phyloP scores from a whole-genome alignment of 2,329 filamentous ascomycete species.

The Aspergillus sp. region DNA sequence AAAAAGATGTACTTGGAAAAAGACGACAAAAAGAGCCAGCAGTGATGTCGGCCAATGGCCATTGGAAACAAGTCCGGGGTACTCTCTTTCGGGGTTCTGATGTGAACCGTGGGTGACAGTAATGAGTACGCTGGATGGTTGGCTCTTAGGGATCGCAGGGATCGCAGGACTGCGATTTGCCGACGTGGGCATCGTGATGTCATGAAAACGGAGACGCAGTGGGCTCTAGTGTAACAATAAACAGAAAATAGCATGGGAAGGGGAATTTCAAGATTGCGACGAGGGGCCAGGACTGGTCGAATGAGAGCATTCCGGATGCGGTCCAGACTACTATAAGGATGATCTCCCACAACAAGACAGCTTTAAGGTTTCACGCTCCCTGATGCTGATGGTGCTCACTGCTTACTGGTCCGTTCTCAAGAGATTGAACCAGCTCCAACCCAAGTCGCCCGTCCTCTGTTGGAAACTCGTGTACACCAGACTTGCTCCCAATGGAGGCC shows the following conservation, averaged over 20 bases:
- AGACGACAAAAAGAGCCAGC: neutral
- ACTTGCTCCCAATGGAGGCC: neutral
- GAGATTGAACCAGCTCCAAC: neutral
- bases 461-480: neutral
- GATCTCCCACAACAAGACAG: no score
- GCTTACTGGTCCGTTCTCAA: neutral
- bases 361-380: neutral
- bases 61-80: neutral
- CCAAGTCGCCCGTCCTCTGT: neutral
- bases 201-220: neutral
- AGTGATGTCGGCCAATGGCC: neutral
- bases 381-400: no score
- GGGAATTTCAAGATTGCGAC: neutral
- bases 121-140: neutral
- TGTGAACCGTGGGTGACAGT: neutral
- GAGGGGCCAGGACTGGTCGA: neutral
- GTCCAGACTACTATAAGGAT: neutral
- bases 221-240: neutral
- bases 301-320: neutral
- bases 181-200: conserved; percentile 6
- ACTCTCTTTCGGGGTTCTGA: neutral
- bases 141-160: neutral
- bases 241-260: neutral
- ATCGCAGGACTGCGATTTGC: conserved; percentile 5
- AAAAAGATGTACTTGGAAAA: neutral